phyloP scores from a whole-genome alignment of 176 grass and related monocot genomes.

The Raddia distichophylla region DNA sequence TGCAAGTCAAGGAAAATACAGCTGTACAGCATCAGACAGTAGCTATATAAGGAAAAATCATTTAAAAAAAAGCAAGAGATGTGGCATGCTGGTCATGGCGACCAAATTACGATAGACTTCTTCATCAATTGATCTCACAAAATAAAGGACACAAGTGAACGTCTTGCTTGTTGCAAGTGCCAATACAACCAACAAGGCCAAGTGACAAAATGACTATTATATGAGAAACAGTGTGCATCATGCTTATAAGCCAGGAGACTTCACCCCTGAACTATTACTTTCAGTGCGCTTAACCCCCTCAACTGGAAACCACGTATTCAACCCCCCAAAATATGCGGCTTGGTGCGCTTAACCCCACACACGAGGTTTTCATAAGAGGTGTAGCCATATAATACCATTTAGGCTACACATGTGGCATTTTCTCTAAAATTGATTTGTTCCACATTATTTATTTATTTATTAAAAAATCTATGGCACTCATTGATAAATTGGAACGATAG shows the following conservation, averaged over 20 bases:
- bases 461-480: neutral
- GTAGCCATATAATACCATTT: no score
- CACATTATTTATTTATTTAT: no score
- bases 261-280: no score
- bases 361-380: no score
- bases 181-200: neutral
- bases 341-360: no score
- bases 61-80: neutral
- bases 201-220: neutral
- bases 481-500: neutral
- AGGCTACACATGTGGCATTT: no score
- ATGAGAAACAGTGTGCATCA: neutral
- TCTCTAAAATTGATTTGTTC: no score
- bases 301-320: no score
- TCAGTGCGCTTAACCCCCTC: no score
- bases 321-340: no score
- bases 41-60: constrained; percentile 4
- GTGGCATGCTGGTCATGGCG: neutral
- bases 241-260: neutral
- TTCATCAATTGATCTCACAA: neutral
- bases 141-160: constrained; percentile 3
- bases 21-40: neutral
- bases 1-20: constrained; percentile 30
- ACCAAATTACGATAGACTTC: neutral
- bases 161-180: neutral